These are phyloP conservation scores for Pythium brachiatum DNA, from an alignment of 352 stramenopile genomes.

Conservation along the genomic window DNA sequence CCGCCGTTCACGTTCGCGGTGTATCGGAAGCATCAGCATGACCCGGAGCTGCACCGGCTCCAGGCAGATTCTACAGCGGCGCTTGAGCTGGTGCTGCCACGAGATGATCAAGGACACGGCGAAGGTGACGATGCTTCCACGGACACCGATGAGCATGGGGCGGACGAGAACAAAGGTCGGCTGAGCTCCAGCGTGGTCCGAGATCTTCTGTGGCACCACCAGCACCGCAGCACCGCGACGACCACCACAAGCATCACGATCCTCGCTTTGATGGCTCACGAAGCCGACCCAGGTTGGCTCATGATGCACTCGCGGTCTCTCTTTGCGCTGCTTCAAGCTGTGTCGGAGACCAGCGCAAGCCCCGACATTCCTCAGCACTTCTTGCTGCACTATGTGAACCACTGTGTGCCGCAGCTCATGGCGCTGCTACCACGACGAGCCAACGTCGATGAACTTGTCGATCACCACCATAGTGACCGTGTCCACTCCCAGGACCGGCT, in stretches of 20 bases:
- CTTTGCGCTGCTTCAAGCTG: constrained; percentile 2
- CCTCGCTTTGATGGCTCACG: background rate
- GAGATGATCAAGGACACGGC: background rate
- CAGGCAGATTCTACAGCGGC: background rate
- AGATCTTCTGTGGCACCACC: constrained; percentile 17
- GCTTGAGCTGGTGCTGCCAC: background rate
- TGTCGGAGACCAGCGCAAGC: background rate
- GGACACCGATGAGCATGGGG: background rate
- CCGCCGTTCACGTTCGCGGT: constrained; percentile 32
- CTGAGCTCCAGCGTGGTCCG: background rate
- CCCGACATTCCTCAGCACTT: background rate
- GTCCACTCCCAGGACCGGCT: background rate
- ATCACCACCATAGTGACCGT: background rate
- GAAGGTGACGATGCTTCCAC: background rate
- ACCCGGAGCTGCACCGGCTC: constrained; percentile 5
- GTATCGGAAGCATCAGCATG: constrained; percentile 34
- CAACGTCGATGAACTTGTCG: background rate
- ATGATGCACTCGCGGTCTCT: background rate
- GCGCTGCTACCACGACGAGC: background rate
- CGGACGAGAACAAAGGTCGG: background rate
- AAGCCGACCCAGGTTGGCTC: constrained; percentile 9
- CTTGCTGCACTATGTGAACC: constrained; percentile 22
- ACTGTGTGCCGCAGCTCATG: constrained; percentile 19
- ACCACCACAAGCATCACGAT: constrained; percentile 16
- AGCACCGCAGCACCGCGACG: constrained; percentile 10